Conservation (phyloP, 2,329 filamentous ascomycete species). For the Lachnellula occidentalis region DNA sequence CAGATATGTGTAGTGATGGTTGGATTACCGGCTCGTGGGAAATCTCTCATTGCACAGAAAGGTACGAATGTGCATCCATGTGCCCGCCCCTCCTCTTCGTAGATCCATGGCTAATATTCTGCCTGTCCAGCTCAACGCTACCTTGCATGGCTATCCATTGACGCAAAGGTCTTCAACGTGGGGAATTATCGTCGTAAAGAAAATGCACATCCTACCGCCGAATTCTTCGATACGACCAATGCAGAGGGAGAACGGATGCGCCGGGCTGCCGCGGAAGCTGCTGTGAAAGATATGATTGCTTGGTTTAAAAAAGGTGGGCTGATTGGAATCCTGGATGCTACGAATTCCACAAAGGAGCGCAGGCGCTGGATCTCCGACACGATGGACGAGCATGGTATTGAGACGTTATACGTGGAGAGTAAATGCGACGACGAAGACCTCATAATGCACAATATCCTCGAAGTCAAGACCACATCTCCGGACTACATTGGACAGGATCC, state of each 20-base stretch:
- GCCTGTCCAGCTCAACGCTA: conserved; percentile 73
- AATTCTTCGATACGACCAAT: conserved; percentile 93
- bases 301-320: conserved; percentile 83
- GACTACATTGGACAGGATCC: conserved; percentile 95
- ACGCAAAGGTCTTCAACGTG: conserved; percentile 93
- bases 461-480: conserved; percentile 94
- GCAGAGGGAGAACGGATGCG: conserved; percentile 84
- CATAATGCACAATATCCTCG: conserved; percentile 96
- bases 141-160: conserved; percentile 92
- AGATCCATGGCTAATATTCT: conserved; percentile 8
- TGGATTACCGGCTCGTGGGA: conserved; percentile 87
- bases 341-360: conserved; percentile 87
- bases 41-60: conserved; percentile 97
- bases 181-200: conserved; percentile 88
- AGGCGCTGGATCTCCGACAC: conserved; percentile 84
- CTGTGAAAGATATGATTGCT: conserved; percentile 85
- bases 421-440: conserved; percentile 94
- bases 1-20: conserved; percentile 99
- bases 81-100: conserved; percentile 1
- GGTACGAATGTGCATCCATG: conserved; percentile 45
- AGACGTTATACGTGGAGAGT: conserved; percentile 93
- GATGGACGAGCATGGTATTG: conserved; percentile 71
- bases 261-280: conserved; percentile 82
- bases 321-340: conserved; percentile 92
- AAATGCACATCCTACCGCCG: conserved; percentile 83